Evolutionary conservation across 106 monocot genomes (phyloP).

Genomic region (Apostasia shenzhenica): DNA sequence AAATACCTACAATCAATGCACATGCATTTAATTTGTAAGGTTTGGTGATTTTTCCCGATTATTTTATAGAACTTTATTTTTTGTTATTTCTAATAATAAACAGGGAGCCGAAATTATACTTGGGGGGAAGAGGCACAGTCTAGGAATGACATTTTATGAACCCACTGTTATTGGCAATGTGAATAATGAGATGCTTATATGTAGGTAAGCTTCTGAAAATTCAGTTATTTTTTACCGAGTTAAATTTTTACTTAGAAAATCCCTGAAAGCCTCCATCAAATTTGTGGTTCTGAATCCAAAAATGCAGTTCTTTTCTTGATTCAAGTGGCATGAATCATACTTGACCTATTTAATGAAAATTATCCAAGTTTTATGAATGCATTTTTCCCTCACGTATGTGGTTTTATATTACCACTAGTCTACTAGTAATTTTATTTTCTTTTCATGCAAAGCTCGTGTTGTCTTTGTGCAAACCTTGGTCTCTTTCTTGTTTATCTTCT

Average conservation of each 20-base stretch:
- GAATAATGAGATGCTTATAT: slow-evolving; percentile 57
- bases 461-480: no score
- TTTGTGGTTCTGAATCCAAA: not conserved
- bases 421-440: no score
- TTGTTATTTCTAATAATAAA: slow-evolving; percentile 5
- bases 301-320: not conserved
- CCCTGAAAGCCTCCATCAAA: not conserved
- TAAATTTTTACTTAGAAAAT: not conserved
- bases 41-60: no score
- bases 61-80: not conserved
- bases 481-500: no score
- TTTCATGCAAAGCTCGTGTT: no score
- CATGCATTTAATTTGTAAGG: no score
- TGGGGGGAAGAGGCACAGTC: slow-evolving; percentile 66
- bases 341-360: no score
- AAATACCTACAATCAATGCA: no score
- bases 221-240: not conserved
- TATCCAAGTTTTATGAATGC: no score
- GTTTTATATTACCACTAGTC: no score
- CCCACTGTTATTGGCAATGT: slow-evolving; percentile 65
- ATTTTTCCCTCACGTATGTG: no score
- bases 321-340: no score
- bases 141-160: slow-evolving; percentile 75
- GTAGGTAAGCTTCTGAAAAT: slow-evolving; percentile 26
- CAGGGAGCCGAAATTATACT: slow-evolving; percentile 59